These are phyloP conservation scores for Suillus occidentalis DNA, from an alignment of 768 basidiomycete genomes.

Conservation along the genomic window DNA sequence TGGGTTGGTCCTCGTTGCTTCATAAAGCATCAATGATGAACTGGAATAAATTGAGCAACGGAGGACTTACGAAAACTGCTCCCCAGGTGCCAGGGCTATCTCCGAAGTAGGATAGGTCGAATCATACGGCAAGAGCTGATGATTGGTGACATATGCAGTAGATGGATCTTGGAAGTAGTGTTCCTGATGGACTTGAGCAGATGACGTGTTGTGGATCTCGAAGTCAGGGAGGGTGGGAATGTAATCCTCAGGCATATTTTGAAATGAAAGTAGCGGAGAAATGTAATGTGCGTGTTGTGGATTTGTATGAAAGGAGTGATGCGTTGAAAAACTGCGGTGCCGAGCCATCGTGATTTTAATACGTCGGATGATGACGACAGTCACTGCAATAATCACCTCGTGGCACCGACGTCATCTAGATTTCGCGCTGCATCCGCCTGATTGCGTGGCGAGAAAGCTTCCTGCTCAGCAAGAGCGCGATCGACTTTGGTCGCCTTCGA, in stretches of 20 bases:
- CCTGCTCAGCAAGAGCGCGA: background rate
- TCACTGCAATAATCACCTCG: background rate
- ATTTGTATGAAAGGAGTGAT: background rate
- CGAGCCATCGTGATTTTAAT: conserved; percentile 1
- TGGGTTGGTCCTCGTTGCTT: background rate
- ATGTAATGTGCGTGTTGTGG: background rate
- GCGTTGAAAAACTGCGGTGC: background rate
- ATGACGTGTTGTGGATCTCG: background rate
- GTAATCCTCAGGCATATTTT: background rate
- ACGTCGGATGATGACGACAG: background rate
- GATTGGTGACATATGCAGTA: background rate
- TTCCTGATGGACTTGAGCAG: background rate
- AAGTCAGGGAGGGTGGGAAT: background rate
- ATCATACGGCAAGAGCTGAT: background rate
- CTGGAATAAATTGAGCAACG: no score
- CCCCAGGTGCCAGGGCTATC: background rate
- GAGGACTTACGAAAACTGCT: background rate
- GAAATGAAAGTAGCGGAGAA: conserved; percentile 1
- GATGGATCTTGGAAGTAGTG: background rate
- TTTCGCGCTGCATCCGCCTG: background rate
- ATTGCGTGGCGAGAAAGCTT: background rate
- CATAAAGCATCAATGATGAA: background rate
- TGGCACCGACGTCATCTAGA: background rate
- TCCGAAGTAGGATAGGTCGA: background rate
- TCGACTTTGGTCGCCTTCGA: background rate